Evolutionary conservation across 495 filamentous ascomycete species (phyloP).

Genomic region (Podospora sp.): DNA sequence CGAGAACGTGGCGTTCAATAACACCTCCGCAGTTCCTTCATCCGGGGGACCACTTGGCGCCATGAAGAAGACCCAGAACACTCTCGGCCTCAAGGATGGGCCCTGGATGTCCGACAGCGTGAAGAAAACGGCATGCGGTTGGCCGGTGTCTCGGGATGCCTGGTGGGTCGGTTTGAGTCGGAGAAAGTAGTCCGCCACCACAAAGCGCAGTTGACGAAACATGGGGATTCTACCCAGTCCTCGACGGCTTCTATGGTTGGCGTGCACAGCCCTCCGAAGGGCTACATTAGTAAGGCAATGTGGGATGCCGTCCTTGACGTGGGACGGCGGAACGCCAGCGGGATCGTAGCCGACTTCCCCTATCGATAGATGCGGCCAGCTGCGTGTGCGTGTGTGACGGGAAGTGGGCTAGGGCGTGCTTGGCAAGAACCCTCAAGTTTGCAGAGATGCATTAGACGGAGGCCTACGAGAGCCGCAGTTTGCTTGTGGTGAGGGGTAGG

Average conservation of each 20-base stretch:
- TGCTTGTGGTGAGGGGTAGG: not conserved
- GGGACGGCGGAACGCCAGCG: not conserved
- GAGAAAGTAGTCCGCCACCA: not conserved
- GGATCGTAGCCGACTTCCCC: not conserved
- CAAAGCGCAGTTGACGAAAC: not conserved
- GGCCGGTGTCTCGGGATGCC: not conserved
- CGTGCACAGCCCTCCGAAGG: not conserved
- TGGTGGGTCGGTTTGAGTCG: not conserved
- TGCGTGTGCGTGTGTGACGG: not conserved
- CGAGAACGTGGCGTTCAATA: not conserved
- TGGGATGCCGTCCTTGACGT: not conserved
- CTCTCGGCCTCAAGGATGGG: not conserved
- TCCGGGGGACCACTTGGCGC: not conserved
- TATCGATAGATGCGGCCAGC: not conserved
- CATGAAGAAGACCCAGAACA: not conserved
- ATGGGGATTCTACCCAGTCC: not conserved
- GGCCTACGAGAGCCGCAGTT: not conserved
- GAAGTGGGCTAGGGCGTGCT: not conserved
- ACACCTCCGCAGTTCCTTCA: not conserved
- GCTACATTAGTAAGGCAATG: not conserved
- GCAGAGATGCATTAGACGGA: not conserved
- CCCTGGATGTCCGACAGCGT: not conserved
- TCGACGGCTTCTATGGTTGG: not conserved
- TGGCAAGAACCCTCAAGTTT: not conserved
- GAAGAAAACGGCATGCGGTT: constrained; percentile 1